Base-by-base conservation (phyloP, 108 stramenopile species). In the Nitzschia palea region DNA sequence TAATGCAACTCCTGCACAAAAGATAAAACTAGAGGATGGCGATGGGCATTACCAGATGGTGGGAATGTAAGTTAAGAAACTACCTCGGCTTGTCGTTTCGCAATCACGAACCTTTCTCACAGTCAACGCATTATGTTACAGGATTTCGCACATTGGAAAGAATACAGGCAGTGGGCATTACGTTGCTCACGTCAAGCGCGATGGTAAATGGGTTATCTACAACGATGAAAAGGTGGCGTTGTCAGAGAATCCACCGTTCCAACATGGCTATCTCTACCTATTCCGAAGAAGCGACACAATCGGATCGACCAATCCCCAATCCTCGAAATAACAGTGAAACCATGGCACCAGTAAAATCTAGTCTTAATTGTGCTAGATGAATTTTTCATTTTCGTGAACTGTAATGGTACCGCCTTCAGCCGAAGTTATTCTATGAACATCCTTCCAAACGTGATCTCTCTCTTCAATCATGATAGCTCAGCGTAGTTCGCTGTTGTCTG, bases 91-190 rank as follows among this genome's bases (percentile, higher is more conserved):
- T 34, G 30, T 4, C 26, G 26, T n/a, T 8, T 5, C 55, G 29
- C 26, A 34, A 31, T 17, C 5, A 56, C 30, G 23, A 17, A 34
- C 27, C 55, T 20, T 20, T 56, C 25, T 26, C 6, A 8, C 6
- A 22, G 6, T 26, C 25, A 12, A 15, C 17, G 51, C 51, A 14
- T 52, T 6, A 14, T 52, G 10, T 40, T 40, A 20, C 47, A 48
- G 47, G 47, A 80, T 99, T 23, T 96, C 95, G 36, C 99, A 99
- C 73, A 96, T 99, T 55, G 99, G 99, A 17, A 95, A 95, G 77
- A 95, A 96, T 72, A 95, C 97, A 1, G 92, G 85, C 34, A 90
- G 93, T 71, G 99, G 99, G 8, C 99, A 99, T 76, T 99, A 99
- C 70, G 97, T 99, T 18, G 91, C 93, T 2, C 99, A 99, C 76